phyloP scores from a whole-genome alignment of 2,329 filamentous ascomycete genomes.

The Hyphodiscus sp. region DNA sequence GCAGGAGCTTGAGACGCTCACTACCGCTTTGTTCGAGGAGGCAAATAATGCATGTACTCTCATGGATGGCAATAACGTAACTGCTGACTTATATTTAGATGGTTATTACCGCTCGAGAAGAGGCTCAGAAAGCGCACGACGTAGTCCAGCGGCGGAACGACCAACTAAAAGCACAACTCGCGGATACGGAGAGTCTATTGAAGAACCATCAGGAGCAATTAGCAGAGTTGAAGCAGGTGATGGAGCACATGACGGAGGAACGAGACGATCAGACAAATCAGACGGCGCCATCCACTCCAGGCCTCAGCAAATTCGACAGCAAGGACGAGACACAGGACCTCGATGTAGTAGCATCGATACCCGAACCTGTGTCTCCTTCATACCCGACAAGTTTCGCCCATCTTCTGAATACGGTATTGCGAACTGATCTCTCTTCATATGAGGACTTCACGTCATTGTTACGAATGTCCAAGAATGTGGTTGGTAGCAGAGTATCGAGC shows the following conservation, averaged over 20 bases:
- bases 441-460: constrained; percentile 80
- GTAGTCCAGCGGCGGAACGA: constrained; percentile 77
- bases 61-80: constrained; percentile 36
- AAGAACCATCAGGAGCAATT: constrained; percentile 91
- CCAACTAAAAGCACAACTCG: constrained; percentile 76
- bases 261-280: constrained; percentile 65
- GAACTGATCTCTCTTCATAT: constrained; percentile 74
- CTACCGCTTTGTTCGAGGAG: constrained; percentile 92
- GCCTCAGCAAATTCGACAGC: constrained; percentile 61
- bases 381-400: constrained; percentile 71
- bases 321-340: constrained; percentile 38
- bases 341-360: constrained; percentile 24
- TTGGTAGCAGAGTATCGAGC: constrained; percentile 61
- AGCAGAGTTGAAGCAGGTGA: constrained; percentile 80
- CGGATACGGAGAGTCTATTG: constrained; percentile 79
- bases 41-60: constrained; percentile 65
- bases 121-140: constrained; percentile 80
- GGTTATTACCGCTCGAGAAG: constrained; percentile 87
- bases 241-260: constrained; percentile 77
- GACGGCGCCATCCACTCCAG: constrained; percentile 72
- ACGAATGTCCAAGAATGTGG: constrained; percentile 53
- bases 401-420: constrained; percentile 74
- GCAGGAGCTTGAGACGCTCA: constrained; percentile 83
- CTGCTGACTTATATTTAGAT: constrained; percentile 80
- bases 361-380: constrained; percentile 44